Percentiles rank a stretch among this genome's conserved stretches.
phyloP scores from a whole-genome alignment of 208 protist species.

The Histomonas meleagridis region DNA sequence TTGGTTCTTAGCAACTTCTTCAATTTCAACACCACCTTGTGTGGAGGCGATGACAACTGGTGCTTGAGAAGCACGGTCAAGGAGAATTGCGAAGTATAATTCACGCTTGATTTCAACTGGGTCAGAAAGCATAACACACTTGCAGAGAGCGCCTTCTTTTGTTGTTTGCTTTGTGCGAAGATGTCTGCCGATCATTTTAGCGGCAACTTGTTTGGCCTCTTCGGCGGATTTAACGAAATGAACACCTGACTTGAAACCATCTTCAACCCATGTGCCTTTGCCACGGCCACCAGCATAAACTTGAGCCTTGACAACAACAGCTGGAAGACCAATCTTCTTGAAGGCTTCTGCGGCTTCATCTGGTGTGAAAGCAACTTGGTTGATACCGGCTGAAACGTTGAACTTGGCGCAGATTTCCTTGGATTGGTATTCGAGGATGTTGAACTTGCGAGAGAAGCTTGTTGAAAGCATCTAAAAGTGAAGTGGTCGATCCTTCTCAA shows the following conservation, averaged over 20 bases:
- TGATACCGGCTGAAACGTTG: not conserved
- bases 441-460: not conserved
- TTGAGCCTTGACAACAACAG: constrained; percentile 50
- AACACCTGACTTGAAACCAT: constrained; percentile 77
- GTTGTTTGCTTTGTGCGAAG: constrained; percentile 96
- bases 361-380: not conserved
- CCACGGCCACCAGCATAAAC: constrained; percentile 93
- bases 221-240: constrained; percentile 56
- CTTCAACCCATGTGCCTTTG: constrained; percentile 78
- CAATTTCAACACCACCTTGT: constrained; percentile 91
- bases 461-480: not conserved
- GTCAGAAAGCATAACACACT: constrained; percentile 55
- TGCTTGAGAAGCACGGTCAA: constrained; percentile 54
- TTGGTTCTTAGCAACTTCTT: constrained; percentile 77
- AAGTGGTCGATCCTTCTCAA: too few relatives aligned
- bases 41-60: constrained; percentile 65
- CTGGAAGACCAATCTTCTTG: constrained; percentile 13
- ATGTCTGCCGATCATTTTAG: constrained; percentile 85
- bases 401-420: constrained; percentile 13
- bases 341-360: not conserved
- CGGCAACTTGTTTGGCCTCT: constrained; percentile 67
- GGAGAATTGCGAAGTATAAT: constrained; percentile 90
- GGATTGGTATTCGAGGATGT: not conserved
- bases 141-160: constrained; percentile 63
- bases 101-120: constrained; percentile 62